phyloP scores from a whole-genome alignment of 2,329 filamentous ascomycete species.

The Diaporthe sp. region DNA sequence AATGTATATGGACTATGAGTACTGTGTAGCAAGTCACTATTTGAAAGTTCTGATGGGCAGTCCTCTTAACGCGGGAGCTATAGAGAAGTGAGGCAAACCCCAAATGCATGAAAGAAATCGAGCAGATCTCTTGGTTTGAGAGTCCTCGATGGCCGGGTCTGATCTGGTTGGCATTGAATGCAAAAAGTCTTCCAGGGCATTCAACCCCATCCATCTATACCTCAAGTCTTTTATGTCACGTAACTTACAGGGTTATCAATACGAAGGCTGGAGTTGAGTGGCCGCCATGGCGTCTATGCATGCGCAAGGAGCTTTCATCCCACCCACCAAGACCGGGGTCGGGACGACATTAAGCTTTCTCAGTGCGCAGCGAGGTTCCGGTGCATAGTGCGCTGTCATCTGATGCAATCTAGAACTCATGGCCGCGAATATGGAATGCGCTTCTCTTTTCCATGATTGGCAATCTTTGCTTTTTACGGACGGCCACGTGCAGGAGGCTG shows the following conservation, averaged over 20 bases:
- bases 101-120: background rate
- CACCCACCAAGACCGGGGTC: constrained; percentile 23
- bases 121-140: too few relatives aligned
- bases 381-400: background rate
- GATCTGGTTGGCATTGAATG: background rate
- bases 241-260: constrained; percentile 8
- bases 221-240: background rate
- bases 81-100: too few relatives aligned
- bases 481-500: constrained; percentile 17
- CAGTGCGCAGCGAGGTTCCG: background rate
- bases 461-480: background rate
- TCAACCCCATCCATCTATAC: background rate
- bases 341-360: background rate
- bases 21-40: background rate
- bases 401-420: background rate
- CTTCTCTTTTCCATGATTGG: background rate
- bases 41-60: background rate
- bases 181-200: background rate
- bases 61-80: background rate
- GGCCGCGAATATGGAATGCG: background rate
- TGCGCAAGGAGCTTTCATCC: background rate
- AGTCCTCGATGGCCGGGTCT: background rate
- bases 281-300: background rate
- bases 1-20: background rate
- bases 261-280: background rate